Conservation (phyloP, 805 yeast species). For the Suhomyces prunicola region DNA sequence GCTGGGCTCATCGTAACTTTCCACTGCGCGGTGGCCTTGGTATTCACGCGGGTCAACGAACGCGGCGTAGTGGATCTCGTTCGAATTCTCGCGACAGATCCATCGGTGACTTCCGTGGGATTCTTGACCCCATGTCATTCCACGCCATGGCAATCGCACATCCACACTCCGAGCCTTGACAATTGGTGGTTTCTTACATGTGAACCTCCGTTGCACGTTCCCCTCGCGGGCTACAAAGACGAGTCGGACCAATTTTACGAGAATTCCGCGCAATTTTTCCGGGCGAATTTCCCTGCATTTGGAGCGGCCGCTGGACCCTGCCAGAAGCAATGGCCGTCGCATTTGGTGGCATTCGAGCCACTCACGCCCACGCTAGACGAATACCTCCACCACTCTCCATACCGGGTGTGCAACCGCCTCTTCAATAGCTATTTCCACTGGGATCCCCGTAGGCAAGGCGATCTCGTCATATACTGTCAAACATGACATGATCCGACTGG, state of each 20-base stretch:
- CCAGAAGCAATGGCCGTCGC: constrained; percentile 61
- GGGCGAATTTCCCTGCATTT: constrained; percentile 46
- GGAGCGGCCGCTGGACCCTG: constrained; percentile 19
- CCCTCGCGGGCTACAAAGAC: constrained; percentile 57
- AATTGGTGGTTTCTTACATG: constrained; percentile 79
- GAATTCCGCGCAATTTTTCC: constrained; percentile 58
- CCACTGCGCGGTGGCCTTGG: constrained; percentile 43
- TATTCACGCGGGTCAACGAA: constrained; percentile 73
- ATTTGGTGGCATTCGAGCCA: constrained; percentile 68
- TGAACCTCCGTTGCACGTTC: constrained; percentile 73
- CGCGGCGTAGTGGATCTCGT: constrained; percentile 78
- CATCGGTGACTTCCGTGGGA: constrained; percentile 55
- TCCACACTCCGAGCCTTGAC: constrained; percentile 54
- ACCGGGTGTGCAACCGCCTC: constrained; percentile 48
- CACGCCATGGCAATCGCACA: constrained; percentile 87
- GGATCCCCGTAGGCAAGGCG: constrained; percentile 79
- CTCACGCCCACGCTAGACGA: constrained; percentile 46
- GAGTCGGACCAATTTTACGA: constrained; percentile 84
- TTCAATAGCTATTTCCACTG: constrained; percentile 85
- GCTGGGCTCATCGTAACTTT: constrained; percentile 5
- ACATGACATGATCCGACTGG: not conserved
- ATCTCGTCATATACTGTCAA: constrained; percentile 58
- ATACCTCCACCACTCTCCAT: constrained; percentile 36
- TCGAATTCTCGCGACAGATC: constrained; percentile 42
- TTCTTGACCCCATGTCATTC: constrained; percentile 96